phyloP scores from a whole-genome alignment of 2,329 filamentous ascomycete genomes.

The Parasarocladium wereldwijsianum region DNA sequence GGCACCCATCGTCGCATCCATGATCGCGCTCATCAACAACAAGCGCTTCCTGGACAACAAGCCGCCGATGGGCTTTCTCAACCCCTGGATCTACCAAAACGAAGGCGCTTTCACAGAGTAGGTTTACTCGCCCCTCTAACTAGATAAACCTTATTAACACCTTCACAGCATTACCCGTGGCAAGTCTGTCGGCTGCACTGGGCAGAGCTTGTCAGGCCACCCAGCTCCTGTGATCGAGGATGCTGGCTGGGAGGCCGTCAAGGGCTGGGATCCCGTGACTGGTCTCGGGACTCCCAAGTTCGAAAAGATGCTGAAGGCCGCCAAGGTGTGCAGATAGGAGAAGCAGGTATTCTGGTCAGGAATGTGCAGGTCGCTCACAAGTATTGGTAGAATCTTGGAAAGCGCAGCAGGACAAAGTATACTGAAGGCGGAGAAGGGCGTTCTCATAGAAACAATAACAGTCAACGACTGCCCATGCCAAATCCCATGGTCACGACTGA shows the following conservation, averaged over 20 bases:
- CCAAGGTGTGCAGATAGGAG: conserved; percentile 4
- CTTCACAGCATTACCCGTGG: conserved; percentile 19
- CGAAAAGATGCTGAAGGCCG: conserved; percentile 14
- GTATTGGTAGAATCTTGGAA: too few species aligned
- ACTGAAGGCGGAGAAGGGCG: too few species aligned
- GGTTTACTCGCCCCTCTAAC: conserved; percentile 4
- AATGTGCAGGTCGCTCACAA: too few species aligned
- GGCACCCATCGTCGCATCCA: conserved; percentile 44
- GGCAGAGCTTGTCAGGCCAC: conserved; percentile 11
- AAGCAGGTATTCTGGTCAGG: too few species aligned
- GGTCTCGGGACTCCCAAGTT: conserved; percentile 33
- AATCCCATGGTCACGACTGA: too few species aligned
- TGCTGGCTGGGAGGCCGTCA: conserved; percentile 14
- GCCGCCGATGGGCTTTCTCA: conserved; percentile 41
- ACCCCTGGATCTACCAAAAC: conserved; percentile 41
- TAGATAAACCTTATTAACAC: conserved; percentile 3
- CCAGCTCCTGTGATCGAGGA: conserved; percentile 13
- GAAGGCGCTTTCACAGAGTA: conserved; percentile 21
- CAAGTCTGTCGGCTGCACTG: conserved; percentile 16
- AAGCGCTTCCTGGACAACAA: conserved; percentile 39
- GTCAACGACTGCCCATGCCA: too few species aligned
- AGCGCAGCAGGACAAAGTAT: too few species aligned
- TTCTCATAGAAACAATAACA: too few species aligned
- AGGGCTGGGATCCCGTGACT: conserved; percentile 22
- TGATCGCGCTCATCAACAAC: conserved; percentile 52